Evolutionary conservation across 306 rosid genomes (phyloP).

Genomic region (Psophocarpus tetragonolobus): DNA sequence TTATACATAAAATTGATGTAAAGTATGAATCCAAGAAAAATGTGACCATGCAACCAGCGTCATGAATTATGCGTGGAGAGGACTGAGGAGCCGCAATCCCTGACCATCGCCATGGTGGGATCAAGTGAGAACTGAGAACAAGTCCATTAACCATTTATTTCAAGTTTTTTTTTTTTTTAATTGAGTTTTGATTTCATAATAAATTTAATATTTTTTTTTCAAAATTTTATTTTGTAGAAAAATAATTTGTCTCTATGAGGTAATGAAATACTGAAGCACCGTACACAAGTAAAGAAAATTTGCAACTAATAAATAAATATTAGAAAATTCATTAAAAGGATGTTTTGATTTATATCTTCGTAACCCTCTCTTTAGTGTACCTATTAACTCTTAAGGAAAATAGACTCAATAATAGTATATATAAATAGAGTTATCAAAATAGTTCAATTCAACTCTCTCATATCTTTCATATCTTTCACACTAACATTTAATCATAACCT

Average conservation of each 20-base stretch:
- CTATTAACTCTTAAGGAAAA: too few relatives aligned
- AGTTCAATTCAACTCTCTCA: too few relatives aligned
- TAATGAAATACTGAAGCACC: neutral
- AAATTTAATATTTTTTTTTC: neutral
- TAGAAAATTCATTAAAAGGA: neutral
- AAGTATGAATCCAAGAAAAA: neutral
- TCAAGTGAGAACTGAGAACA: neutral
- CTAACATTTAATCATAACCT: too few relatives aligned
- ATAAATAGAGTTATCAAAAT: too few relatives aligned
- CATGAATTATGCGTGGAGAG: neutral
- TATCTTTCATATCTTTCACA: too few relatives aligned
- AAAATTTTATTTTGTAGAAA: neutral
- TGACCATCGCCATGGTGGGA: conserved; percentile 1
- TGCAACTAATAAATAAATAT: neutral
- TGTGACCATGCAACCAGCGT: neutral
- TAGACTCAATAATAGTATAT: too few relatives aligned
- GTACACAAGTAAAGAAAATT: neutral
- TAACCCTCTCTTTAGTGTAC: neutral
- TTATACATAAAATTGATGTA: neutral
- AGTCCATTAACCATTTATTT: neutral
- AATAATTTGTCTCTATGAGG: neutral
- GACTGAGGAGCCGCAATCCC: neutral
- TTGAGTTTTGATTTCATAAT: neutral
- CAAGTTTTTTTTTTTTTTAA: neutral
- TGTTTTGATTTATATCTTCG: neutral